Percentiles rank a stretch among this genome's conserved stretches.
These are phyloP conservation scores for Baorangia bicolor DNA, from an alignment of 768 basidiomycete species.

Conservation along the genomic window DNA sequence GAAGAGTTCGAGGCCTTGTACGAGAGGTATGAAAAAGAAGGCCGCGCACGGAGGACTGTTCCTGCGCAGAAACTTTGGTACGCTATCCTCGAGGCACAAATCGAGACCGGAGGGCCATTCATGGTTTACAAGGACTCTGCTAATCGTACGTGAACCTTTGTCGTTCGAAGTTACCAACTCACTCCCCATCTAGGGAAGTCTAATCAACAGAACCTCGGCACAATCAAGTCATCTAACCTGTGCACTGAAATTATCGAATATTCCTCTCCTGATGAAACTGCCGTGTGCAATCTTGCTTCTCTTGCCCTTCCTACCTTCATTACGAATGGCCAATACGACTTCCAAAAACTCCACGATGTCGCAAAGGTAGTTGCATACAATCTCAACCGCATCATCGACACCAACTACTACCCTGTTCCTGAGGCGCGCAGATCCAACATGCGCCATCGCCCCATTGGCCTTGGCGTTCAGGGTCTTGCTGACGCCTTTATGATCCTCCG, in stretches of 20 bases:
- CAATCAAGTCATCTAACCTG: conserved; percentile 98
- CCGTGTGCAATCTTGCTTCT: conserved; percentile 98
- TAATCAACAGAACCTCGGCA: conserved; percentile 97
- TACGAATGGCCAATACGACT: conserved; percentile 80
- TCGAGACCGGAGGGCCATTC: conserved; percentile 98
- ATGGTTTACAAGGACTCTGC: conserved; percentile 98
- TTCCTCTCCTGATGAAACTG: conserved; percentile 94
- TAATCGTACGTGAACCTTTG: conserved; percentile 59
- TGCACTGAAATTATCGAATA: conserved; percentile 99
- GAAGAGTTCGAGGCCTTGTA: conserved; percentile 88
- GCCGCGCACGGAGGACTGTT: conserved; percentile 77
- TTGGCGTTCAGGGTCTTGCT: conserved; percentile 97
- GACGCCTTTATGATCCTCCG: conserved; percentile 97
- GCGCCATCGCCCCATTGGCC: conserved; percentile 95
- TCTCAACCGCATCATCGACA: conserved; percentile 91
- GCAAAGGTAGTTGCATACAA: conserved; percentile 91
- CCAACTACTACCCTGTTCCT: conserved; percentile 93
- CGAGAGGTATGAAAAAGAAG: conserved; percentile 86
- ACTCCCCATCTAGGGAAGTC: conserved; percentile 70
- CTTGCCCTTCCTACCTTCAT: conserved; percentile 94
- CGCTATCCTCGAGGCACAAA: conserved; percentile 93
- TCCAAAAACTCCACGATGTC: conserved; percentile 92
- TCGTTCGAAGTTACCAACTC: neutral
- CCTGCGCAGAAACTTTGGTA: conserved; percentile 99
- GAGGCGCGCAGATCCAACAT: conserved; percentile 93